phyloP scores from a whole-genome alignment of 768 basidiomycete species.

The Pleurotus sapidus region DNA sequence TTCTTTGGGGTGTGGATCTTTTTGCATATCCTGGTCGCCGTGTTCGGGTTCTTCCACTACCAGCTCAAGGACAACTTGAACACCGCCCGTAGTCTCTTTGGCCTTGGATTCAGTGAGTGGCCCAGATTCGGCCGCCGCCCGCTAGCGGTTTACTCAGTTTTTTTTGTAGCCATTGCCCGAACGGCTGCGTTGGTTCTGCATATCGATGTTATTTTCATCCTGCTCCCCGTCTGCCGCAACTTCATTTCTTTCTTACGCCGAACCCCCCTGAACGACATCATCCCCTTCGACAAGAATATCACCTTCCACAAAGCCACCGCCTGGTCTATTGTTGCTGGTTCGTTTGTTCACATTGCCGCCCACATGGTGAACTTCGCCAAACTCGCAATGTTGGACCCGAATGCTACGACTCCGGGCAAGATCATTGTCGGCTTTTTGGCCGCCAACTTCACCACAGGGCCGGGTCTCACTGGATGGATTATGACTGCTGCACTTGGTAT shows the following conservation, averaged over 20 bases:
- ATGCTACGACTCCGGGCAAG: conserved; percentile 50
- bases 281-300: conserved; percentile 94
- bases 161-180: conserved; percentile 71
- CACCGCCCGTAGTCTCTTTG: conserved; percentile 67
- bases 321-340: conserved; percentile 84
- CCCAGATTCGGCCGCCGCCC: conserved; percentile 21
- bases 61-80: conserved; percentile 73
- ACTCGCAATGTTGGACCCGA: conserved; percentile 54
- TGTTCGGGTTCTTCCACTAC: conserved; percentile 78
- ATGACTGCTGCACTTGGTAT: conserved; percentile 71
- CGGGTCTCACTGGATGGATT: conserved; percentile 84
- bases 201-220: conserved; percentile 89
- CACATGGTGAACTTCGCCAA: conserved; percentile 85
- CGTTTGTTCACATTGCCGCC: conserved; percentile 72
- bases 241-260: conserved; percentile 88
- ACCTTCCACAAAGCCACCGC: conserved; percentile 88
- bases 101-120: conserved; percentile 69
- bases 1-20: conserved; percentile 83
- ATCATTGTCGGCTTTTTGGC: conserved; percentile 68
- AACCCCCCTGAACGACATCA: conserved; percentile 80
- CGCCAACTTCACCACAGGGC: conserved; percentile 81
- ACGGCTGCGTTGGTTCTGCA: conserved; percentile 88
- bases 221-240: conserved; percentile 93
- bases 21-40: conserved; percentile 75
- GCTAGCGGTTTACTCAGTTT: conserved; percentile 29